Evolutionary conservation across 768 basidiomycete genomes (phyloP).

Genomic region (Suillus weaverae): DNA sequence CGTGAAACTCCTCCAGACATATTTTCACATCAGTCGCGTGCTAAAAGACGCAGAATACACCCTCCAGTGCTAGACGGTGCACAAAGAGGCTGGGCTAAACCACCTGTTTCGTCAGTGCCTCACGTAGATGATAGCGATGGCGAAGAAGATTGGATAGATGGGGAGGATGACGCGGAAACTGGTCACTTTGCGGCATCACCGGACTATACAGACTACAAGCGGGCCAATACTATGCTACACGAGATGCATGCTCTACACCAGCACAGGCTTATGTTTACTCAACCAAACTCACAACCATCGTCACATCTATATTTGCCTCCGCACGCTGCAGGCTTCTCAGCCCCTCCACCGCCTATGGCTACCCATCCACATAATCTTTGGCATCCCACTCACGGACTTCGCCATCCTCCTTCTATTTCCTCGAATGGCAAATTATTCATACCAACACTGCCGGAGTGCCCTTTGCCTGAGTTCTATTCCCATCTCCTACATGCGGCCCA

Average conservation of each 20-base stretch:
- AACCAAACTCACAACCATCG: conserved; percentile 15
- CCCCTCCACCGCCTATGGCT: not conserved
- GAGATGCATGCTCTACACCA: conserved; percentile 70
- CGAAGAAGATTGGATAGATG: conserved; percentile 35
- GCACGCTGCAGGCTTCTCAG: not conserved
- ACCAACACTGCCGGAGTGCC: conserved; percentile 8
- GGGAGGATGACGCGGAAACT: conserved; percentile 36
- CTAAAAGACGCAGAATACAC: conserved; percentile 55
- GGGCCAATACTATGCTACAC: conserved; percentile 64
- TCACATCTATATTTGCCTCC: not conserved
- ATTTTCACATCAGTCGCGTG: conserved; percentile 29
- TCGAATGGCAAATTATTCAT: conserved; percentile 8
- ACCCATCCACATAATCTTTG: conserved; percentile 6
- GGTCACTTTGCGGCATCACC: conserved; percentile 14
- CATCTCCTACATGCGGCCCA: conserved; percentile 6
- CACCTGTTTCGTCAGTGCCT: not conserved
- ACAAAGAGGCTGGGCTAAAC: conserved; percentile 44
- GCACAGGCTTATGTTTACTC: conserved; percentile 52
- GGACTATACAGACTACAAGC: conserved; percentile 45
- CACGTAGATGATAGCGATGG: conserved; percentile 25
- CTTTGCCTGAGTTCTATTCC: conserved; percentile 3
- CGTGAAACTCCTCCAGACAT: conserved; percentile 12
- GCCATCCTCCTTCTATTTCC: conserved; percentile 4
- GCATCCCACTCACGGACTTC: conserved; percentile 2
- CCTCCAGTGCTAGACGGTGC: conserved; percentile 56